Evolutionary conservation across 768 basidiomycete species (phyloP), one percentile per base, ranked within the genome.

Genomic region (Trametes coccinea): DNA sequence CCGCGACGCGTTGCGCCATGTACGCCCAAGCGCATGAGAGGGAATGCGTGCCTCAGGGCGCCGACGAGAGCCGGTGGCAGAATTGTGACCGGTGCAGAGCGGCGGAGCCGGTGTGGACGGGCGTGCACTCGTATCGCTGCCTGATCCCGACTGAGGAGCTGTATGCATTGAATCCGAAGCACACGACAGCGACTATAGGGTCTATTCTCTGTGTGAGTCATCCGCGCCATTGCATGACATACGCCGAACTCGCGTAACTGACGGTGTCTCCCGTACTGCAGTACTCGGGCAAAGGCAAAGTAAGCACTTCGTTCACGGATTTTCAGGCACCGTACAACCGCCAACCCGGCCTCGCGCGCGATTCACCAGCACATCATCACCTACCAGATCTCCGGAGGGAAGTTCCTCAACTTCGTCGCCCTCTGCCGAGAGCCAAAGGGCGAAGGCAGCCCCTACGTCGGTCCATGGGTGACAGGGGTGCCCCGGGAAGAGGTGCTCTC

Each of bases 71-170:
- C 22, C 22, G 22, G 22, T 22, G 22, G 22, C 22, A 22, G 22
- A 22, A 22, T 22, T 22, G 22, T 22, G 22, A 22, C 22, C 22
- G 60, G 11, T 62, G 61, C 39, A 39, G 47, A 22, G 55, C 61
- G 8, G 43, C 61, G 27, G 16, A 10, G n/a, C 69, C 70, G 2
- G 40, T 13, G 33, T 71, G 65, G 62, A 66, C 62, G 3, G 70
- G 70, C 3, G 62, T 63, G 0, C 34, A 62, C 11, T 61, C 67
- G 37, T 71, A 71, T 45, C 66, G 68, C 16, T 60, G 53, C 44
- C 50, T 71, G 45, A 64, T 71, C 33, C 63, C 68, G 11, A 60
- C 62, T 0, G 60, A 63, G 50, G 56, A 65, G 30, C 43, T 46
- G 17, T 43, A 63, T 40, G 40, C 53, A 37, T n/a, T 34, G 46